phyloP scores from a whole-genome alignment of 768 basidiomycete genomes.

The Auricularia auricula-judae region DNA sequence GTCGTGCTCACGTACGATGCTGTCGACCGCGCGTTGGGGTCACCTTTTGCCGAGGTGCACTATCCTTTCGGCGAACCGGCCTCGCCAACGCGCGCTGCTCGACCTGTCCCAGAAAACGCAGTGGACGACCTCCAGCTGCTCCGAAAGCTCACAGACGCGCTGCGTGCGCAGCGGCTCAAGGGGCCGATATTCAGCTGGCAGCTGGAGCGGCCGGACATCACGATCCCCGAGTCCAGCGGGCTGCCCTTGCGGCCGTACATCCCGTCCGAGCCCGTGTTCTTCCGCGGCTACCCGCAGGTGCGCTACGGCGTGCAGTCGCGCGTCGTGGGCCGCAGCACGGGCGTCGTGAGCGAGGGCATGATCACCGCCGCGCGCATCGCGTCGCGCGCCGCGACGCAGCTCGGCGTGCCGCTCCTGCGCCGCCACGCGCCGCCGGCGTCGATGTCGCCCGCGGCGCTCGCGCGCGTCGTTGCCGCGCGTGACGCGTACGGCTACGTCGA shows the following conservation, averaged over 20 bases:
- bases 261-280: slow-evolving; percentile 8
- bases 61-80: slow-evolving; percentile 4
- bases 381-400: slow-evolving; percentile 57
- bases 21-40: slow-evolving; percentile 44
- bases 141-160: not conserved
- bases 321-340: slow-evolving; percentile 31
- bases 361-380: slow-evolving; percentile 67
- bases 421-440: slow-evolving; percentile 32
- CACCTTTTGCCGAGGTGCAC: not conserved
- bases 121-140: not conserved
- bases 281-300: slow-evolving; percentile 41
- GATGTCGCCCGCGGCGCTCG: slow-evolving; percentile 21
- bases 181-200: slow-evolving; percentile 15
- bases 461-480: slow-evolving; percentile 39
- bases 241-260: slow-evolving; percentile 13
- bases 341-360: slow-evolving; percentile 69
- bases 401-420: slow-evolving; percentile 51
- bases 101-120: not conserved
- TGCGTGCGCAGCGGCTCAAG: slow-evolving; percentile 6
- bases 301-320: slow-evolving; percentile 33
- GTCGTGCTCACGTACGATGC: slow-evolving; percentile 51
- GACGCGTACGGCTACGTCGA: slow-evolving; percentile 34
- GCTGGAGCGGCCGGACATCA: slow-evolving; percentile 19
- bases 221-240: slow-evolving; percentile 17
- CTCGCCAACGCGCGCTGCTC: not conserved